A percentile compares a stretch with the other conserved stretches of the same genome.
These are phyloP conservation scores for Malus sylvestris DNA, from an alignment of 306 rosid species.

Conservation along the genomic window DNA sequence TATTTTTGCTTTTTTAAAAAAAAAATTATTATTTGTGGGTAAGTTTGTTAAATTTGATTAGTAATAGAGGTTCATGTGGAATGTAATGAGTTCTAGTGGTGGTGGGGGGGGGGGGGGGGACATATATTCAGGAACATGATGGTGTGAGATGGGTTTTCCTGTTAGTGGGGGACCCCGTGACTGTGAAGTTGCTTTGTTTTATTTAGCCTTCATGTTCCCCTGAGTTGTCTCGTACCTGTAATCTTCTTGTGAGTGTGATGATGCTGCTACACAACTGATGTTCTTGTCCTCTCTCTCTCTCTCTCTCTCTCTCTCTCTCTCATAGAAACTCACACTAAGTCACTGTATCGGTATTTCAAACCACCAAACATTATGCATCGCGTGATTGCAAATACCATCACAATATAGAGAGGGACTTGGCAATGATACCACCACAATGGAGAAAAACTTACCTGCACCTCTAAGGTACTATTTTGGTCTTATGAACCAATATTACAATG, in stretches of 20 bases:
- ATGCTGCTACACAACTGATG: slow-evolving; percentile 18
- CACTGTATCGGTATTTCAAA: no score
- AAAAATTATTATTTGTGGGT: slow-evolving; percentile 13
- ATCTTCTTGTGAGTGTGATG: slow-evolving; percentile 33
- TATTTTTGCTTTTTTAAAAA: not conserved
- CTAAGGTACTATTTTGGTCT: not conserved
- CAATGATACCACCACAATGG: no score
- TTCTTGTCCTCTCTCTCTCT: slow-evolving; percentile 15
- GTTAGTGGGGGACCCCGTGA: slow-evolving; percentile 34
- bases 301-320: slow-evolving; percentile 3
- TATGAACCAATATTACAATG: not conserved
- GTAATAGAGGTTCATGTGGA: slow-evolving; percentile 29
- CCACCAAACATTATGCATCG: no score
- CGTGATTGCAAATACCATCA: not conserved
- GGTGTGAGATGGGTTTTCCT: slow-evolving; percentile 33
- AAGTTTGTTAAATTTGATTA: slow-evolving; percentile 30
- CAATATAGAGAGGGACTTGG: not conserved
- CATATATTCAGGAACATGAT: slow-evolving; percentile 33
- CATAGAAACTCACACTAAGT: no score
- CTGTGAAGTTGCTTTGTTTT: slow-evolving; percentile 24
- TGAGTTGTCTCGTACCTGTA: slow-evolving; percentile 30
- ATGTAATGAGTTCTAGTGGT: slow-evolving; percentile 22
- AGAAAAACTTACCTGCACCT: not conserved
- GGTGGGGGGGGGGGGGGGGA: slow-evolving; percentile 11
- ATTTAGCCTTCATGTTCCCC: slow-evolving; percentile 29